Base-by-base conservation (phyloP, 139 green algal species). In the Axilococcus clingmanii region DNA sequence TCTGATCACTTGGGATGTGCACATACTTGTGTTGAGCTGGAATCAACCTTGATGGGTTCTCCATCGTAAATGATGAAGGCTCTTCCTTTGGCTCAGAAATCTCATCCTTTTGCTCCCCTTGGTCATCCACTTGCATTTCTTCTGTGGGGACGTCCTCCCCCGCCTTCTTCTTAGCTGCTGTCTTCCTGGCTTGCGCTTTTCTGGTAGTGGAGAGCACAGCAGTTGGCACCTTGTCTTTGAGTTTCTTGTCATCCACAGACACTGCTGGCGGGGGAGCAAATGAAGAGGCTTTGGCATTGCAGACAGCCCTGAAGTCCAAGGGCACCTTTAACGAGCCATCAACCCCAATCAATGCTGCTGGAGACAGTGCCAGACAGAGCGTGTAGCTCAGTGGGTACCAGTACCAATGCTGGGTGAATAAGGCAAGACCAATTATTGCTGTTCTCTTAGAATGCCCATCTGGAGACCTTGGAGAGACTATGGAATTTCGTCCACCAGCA, bases 331-430 rank as follows among this genome's bases (percentile, higher is more conserved):
- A 44, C 12, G 52, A 73, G 5, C 37, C 48, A 62, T 96, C 88
- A 27, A 98, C 52, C 17, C 76, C 88, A 36, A 99, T 91, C 16
- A 96, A 43, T 0, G 84, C 87, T 7, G 77, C 84, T 17, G 92
- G 90, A 47, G 79, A 56, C 54, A 98, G 78, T 2, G 77, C 59
- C 20, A 98, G 74, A 40, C 47, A 73, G 11, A 97, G 44, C 69
- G 94, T 94, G 78, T 97, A 94, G 14, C 72, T 69, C 22, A 98
- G 63, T 5, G 90, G 90, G 75, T 95, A 94, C 90, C 90, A 98
- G 76, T 95, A 96, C 92, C 92, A 99, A 75, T 95, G 93, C 68
- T 97, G 88, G 12, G 76, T 84, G 75, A 99, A 99, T 20, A 98
- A 59, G 3, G 85, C 79, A 47, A 97, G 73, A 3, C 81, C 88